Evolutionary conservation across 2,329 filamentous ascomycete species (phyloP).

Genomic region (Zalaria sp.): DNA sequence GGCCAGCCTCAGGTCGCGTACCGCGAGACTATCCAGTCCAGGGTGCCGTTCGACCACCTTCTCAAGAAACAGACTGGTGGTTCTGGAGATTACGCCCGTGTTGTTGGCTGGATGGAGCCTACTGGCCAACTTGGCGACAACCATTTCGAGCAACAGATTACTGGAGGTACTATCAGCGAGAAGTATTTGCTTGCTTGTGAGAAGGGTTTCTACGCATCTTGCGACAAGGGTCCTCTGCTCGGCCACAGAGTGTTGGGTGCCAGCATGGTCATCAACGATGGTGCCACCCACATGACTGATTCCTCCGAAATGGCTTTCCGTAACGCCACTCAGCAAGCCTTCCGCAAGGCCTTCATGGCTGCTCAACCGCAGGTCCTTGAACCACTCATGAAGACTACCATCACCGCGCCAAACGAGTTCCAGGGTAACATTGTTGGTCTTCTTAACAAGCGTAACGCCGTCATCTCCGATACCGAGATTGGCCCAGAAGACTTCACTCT

Average conservation of each 20-base stretch:
- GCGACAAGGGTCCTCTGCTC: constrained; percentile 75
- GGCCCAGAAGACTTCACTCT: constrained; percentile 89
- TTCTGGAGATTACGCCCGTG: constrained; percentile 87
- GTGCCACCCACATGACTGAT: constrained; percentile 93
- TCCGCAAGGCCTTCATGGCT: constrained; percentile 80
- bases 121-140: constrained; percentile 60
- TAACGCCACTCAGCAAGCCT: constrained; percentile 86
- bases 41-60: constrained; percentile 77
- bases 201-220: constrained; percentile 80
- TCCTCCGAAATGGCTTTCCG: constrained; percentile 96
- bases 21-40: constrained; percentile 76
- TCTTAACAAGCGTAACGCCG: constrained; percentile 91
- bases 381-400: constrained; percentile 95
- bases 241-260: constrained; percentile 87
- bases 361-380: constrained; percentile 77
- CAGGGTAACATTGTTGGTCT: constrained; percentile 90
- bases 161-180: constrained; percentile 83
- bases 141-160: constrained; percentile 72
- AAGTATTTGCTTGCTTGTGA: constrained; percentile 91
- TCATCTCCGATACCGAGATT: constrained; percentile 91
- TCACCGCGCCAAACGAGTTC: constrained; percentile 93
- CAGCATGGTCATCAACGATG: constrained; percentile 87
- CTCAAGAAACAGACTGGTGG: constrained; percentile 93
- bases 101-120: constrained; percentile 84
- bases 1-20: constrained; percentile 95